Conservation (phyloP, 169 alveolate species). For the Fabrea salina region DNA sequence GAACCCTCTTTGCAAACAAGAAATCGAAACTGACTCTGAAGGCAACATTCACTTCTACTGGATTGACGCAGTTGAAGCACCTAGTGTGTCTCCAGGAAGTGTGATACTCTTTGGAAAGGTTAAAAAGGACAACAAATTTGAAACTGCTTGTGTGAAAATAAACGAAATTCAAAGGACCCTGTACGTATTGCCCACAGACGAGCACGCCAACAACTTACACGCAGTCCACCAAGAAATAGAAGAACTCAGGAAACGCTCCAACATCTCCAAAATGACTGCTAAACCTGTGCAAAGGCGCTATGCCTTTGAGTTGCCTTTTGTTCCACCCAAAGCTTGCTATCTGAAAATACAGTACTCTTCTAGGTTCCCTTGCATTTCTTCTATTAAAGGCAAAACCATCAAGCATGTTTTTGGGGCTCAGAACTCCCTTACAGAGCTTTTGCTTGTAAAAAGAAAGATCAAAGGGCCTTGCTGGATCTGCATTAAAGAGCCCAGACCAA, state of each 20-base stretch:
- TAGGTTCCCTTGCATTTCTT: conserved; percentile 49
- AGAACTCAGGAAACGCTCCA: background rate
- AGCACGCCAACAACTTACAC: background rate
- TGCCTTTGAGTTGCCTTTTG: conserved; percentile 79
- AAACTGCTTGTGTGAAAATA: background rate
- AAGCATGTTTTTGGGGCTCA: conserved; percentile 66
- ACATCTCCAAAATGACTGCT: conserved; percentile 43
- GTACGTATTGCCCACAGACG: background rate
- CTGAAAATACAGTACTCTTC: conserved; percentile 64
- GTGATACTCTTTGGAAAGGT: conserved; percentile 24
- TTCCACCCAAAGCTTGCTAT: conserved; percentile 48
- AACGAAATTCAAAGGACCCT: background rate
- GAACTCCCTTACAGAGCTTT: conserved; percentile 62
- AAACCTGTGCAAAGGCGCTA: conserved; percentile 58
- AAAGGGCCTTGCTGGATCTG: conserved; percentile 87
- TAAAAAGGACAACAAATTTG: background rate
- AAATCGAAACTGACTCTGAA: too few species aligned
- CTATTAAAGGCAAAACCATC: conserved; percentile 59
- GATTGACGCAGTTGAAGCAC: conserved; percentile 24
- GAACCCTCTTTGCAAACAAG: too few species aligned
- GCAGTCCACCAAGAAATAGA: background rate
- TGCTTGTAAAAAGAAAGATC: conserved; percentile 66
- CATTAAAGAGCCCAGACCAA: conserved; percentile 41
- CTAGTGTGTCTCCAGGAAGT: background rate
- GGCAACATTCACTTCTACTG: background rate